Evolutionary conservation across 331 rosid species (phyloP).

Genomic region (Spiraea crenata): DNA sequence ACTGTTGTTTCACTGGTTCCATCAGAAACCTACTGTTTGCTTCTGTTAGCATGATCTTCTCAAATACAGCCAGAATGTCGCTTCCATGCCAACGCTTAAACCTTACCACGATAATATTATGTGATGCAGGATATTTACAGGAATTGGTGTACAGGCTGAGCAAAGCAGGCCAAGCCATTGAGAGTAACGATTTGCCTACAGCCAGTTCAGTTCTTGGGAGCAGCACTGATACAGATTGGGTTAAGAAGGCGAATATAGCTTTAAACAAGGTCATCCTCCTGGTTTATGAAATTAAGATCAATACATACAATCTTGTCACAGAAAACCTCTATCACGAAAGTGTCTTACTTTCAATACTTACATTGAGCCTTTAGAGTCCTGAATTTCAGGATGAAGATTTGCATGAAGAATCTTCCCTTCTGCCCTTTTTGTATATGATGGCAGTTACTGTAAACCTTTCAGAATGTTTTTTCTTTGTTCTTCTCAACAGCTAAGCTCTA

Average conservation of each 20-base stretch:
- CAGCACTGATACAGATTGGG: slow-evolving; percentile 70
- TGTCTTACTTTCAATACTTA: not conserved
- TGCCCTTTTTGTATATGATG: not conserved
- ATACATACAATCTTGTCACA: not conserved
- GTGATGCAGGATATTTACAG: slow-evolving; percentile 71
- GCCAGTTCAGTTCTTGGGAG: slow-evolving; percentile 82
- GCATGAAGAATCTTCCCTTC: not conserved
- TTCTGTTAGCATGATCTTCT: not conserved
- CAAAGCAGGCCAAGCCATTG: slow-evolving; percentile 87
- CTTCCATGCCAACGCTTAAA: slow-evolving; percentile 3
- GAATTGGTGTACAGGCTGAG: slow-evolving; percentile 79
- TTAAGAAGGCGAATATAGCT: slow-evolving; percentile 72
- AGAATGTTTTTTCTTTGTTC: slow-evolving; percentile 22
- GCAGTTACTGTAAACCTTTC: slow-evolving; percentile 17
- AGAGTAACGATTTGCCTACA: slow-evolving; percentile 57
- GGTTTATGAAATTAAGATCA: not conserved
- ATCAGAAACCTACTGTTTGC: not conserved
- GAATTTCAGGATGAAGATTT: not conserved
- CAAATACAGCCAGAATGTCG: slow-evolving; percentile 9
- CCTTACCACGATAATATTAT: not conserved
- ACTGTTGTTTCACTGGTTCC: not conserved
- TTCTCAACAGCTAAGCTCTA: slow-evolving; percentile 67
- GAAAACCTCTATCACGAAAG: not conserved
- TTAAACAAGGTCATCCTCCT: slow-evolving; percentile 59
- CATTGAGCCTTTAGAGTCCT: not conserved